Evolutionary conservation across 2,329 filamentous ascomycete species (phyloP).

Genomic region (Ilyonectria sp.): DNA sequence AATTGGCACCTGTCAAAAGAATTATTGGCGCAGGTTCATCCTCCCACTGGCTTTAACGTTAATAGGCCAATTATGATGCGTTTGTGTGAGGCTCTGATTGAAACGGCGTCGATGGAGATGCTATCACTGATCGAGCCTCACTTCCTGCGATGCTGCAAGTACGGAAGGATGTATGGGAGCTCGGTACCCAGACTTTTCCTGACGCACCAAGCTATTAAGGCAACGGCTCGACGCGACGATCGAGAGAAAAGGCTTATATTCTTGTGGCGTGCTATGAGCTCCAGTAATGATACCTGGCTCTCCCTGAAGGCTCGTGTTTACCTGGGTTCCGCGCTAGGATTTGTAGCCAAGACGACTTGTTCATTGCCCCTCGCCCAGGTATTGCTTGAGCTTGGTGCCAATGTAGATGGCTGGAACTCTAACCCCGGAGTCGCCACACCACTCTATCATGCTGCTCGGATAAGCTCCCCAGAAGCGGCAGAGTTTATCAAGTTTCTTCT

Average conservation of each 20-base stretch:
- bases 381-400: background rate
- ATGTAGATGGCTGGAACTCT: background rate
- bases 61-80: no score
- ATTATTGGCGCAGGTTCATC: no score
- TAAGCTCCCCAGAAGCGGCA: background rate
- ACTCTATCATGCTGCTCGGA: background rate
- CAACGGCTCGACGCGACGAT: background rate
- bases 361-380: background rate
- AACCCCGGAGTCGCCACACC: background rate
- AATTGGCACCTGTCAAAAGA: no score
- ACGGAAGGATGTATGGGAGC: no score
- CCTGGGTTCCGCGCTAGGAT: background rate
- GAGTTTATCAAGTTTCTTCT: background rate
- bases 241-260: background rate
- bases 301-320: no score
- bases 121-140: no score
- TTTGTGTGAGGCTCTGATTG: no score
- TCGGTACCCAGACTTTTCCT: no score
- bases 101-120: no score
- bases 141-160: no score
- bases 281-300: no score
- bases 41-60: accelerated
- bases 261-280: background rate
- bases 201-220: no score
- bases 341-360: background rate